Evolutionary conservation across 2,329 filamentous ascomycete genomes (phyloP).

Genomic region (Arthrobotrys megalospora): DNA sequence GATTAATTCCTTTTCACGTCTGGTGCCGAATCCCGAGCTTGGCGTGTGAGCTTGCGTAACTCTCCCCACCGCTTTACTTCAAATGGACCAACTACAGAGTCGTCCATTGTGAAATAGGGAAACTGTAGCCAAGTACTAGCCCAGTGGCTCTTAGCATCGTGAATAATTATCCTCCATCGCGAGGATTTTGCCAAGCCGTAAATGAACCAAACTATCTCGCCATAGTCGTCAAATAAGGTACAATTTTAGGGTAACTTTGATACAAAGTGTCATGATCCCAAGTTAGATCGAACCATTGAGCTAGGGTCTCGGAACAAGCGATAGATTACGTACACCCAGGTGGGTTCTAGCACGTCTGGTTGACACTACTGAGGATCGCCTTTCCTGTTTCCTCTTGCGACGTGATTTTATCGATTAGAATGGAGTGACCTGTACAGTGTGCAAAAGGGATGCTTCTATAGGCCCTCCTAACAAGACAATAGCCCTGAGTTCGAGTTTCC

Average conservation of each 20-base stretch:
- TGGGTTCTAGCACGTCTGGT: conserved; percentile 2
- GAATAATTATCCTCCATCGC: conserved; percentile 16
- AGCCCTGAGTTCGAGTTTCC: conserved; percentile 38
- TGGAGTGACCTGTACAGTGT: background rate
- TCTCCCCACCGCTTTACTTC: conserved; percentile 26
- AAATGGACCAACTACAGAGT: conserved; percentile 15
- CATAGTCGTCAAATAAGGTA: conserved; percentile 4
- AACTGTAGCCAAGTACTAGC: conserved; percentile 32
- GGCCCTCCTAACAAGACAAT: background rate
- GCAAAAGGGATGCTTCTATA: background rate
- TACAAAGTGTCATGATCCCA: conserved; percentile 20
- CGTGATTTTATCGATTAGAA: conserved; percentile 24
- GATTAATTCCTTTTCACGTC: background rate
- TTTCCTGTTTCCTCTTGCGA: conserved; percentile 34
- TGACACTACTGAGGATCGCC: conserved; percentile 28
- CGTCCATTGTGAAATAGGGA: conserved; percentile 32
- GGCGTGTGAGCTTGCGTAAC: conserved; percentile 50
- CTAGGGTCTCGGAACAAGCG: background rate
- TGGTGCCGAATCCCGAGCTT: conserved; percentile 47
- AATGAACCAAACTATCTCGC: conserved; percentile 2
- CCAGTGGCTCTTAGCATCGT: conserved; percentile 13
- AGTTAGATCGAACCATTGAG: background rate
- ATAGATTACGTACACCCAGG: conserved; percentile 30
- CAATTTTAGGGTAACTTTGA: conserved; percentile 1
- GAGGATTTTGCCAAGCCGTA: conserved; percentile 7